A percentile compares a stretch with the other conserved stretches of the same genome.
Evolutionary conservation across 345 rosid species (phyloP).

Genomic region (Trapa incisa): DNA sequence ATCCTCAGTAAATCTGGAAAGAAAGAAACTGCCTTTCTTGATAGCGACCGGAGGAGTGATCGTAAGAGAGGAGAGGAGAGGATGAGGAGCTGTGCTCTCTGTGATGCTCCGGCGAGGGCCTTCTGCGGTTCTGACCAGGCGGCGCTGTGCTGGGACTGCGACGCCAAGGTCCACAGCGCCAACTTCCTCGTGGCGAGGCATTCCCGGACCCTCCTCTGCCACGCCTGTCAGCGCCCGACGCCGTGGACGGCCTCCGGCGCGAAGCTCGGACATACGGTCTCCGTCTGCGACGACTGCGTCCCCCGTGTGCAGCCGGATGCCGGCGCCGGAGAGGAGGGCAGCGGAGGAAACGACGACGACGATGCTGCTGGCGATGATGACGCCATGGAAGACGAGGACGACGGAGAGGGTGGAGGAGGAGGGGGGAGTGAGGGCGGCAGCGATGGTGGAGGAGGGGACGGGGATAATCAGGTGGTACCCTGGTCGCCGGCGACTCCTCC

Average conservation of each 20-base stretch:
- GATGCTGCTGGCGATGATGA: not conserved
- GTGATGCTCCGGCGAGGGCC: slow-evolving; percentile 36
- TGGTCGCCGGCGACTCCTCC: slow-evolving; percentile 34
- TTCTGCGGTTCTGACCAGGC: slow-evolving; percentile 69
- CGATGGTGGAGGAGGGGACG: slow-evolving; percentile 11
- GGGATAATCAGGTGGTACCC: slow-evolving; percentile 53
- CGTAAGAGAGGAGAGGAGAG: not conserved
- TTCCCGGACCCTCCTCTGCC: slow-evolving; percentile 45
- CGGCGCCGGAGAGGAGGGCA: slow-evolving; percentile 10
- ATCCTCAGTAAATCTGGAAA: too few species aligned
- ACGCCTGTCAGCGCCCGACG: slow-evolving; percentile 33
- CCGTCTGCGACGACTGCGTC: slow-evolving; percentile 36
- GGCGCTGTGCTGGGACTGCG: slow-evolving; percentile 66
- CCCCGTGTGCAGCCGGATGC: not conserved
- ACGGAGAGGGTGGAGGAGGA: not conserved
- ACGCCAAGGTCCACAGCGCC: slow-evolving; percentile 56
- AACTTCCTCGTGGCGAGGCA: slow-evolving; percentile 77
- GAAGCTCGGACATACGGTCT: slow-evolving; percentile 41
- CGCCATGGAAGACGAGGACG: too few species aligned
- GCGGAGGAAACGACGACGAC: slow-evolving; percentile 8
- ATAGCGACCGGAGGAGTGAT: too few species aligned
- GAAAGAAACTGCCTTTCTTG: too few species aligned
- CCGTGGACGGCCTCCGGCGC: slow-evolving; percentile 58
- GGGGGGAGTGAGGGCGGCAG: slow-evolving; percentile 2
- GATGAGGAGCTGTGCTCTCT: slow-evolving; percentile 52